phyloP scores from a whole-genome alignment of 805 yeast genomes.

The Monosporozyma siamensis region DNA sequence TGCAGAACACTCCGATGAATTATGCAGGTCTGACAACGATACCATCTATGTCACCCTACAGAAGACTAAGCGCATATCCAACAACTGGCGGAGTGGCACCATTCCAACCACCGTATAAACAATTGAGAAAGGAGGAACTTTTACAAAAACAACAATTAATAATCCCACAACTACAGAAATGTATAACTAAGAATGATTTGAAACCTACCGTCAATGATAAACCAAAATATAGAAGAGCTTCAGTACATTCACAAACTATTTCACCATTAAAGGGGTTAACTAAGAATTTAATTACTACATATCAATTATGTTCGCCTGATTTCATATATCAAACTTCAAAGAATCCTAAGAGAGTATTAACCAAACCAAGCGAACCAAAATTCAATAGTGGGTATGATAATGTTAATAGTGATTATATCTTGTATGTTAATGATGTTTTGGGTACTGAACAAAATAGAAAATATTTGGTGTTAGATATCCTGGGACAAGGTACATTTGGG shows the following conservation, averaged over 20 bases:
- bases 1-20: not conserved
- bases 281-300: slow-evolving; percentile 66
- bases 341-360: slow-evolving; percentile 85
- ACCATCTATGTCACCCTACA: slow-evolving; percentile 17
- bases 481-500: slow-evolving; percentile 97
- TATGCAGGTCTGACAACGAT: not conserved
- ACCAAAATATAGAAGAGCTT: slow-evolving; percentile 65
- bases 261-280: slow-evolving; percentile 81
- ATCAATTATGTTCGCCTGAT: slow-evolving; percentile 72
- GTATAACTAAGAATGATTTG: slow-evolving; percentile 41
- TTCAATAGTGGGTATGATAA: slow-evolving; percentile 81
- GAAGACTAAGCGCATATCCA: slow-evolving; percentile 26
- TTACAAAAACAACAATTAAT: slow-evolving; percentile 9
- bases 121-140: slow-evolving; percentile 6
- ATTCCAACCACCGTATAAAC: slow-evolving; percentile 26
- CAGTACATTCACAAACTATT: slow-evolving; percentile 51
- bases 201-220: slow-evolving; percentile 50
- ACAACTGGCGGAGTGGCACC: slow-evolving; percentile 10
- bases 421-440: slow-evolving; percentile 87
- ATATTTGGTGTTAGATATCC: slow-evolving; percentile 77
- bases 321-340: slow-evolving; percentile 75
- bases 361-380: slow-evolving; percentile 82
- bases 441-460: slow-evolving; percentile 64
- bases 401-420: slow-evolving; percentile 78
- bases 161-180: slow-evolving; percentile 42